Base-by-base conservation (phyloP, 2,329 filamentous ascomycete genomes). In the Fusarium chlamydosporum region DNA sequence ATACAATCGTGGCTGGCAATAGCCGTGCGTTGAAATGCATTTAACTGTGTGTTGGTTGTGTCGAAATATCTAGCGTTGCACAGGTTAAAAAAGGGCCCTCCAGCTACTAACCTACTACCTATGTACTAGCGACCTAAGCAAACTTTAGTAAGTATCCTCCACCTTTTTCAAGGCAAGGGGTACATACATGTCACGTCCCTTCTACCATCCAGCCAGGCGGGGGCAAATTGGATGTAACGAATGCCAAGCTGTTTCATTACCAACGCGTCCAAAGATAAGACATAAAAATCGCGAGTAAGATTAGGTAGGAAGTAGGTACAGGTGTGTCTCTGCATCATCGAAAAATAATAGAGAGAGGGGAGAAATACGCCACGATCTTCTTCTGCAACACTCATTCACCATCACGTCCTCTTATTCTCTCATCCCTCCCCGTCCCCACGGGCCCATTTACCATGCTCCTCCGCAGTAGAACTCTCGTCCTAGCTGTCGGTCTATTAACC, bases 401-500 rank as follows among this genome's bases (percentile, higher is more conserved):
- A 23, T 51, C 52, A 27, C 20, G 40, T 20, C 26, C 38, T 27
- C 29, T 35, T 43, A 37, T 31, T 20, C 37, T 27, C 29, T 43
- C 29, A 40, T 31, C 18, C 29, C 41, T 34, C 31, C 34, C 56
- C 46, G 47, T 41, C 54, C 18, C 54, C 34, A 51, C 64, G 65
- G 59, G 47, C 53, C 46, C 56, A 33, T 61, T 50, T 48, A 62
- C 18, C 52, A 73, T 73, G 71, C 50, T 74, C 45, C 53, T 70
- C 61, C 71, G 71, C 48, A 73, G 60, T 29, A 66, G 65, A 61
- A 61, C 55, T 35, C 47, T 73, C 53, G 55, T 74, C 50, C 58
- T 66, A 56, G 62, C 48, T n/a, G 70, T 56, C 26, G 51, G 57
- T 33, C 43, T 74, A 18, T 68, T 70, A 53, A 66, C 72, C 13